Conservation (phyloP, 257 asterid species). For the Solanum lignicaule region DNA sequence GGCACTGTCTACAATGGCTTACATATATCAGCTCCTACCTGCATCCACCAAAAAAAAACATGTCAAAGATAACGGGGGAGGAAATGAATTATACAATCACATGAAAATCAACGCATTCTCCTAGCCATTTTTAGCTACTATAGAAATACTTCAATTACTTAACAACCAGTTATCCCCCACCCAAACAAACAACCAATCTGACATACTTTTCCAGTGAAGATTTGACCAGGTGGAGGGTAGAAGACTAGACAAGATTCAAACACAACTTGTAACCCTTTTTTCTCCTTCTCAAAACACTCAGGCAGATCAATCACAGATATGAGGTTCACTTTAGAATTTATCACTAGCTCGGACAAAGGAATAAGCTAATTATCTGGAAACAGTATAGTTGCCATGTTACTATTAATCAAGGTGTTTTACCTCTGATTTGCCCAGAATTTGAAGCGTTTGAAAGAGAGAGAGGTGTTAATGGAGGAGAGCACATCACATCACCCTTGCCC, state of each 20-base stretch:
- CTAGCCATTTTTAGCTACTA: background rate
- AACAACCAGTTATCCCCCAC: background rate
- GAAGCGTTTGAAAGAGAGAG: conserved; percentile 52
- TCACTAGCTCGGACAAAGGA: background rate
- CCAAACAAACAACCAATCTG: background rate
- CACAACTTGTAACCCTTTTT: background rate
- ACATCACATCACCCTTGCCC: conserved; percentile 32
- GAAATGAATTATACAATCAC: background rate
- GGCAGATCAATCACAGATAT: background rate
- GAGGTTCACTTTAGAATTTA: background rate
- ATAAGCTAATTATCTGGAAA: background rate
- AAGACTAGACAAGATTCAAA: background rate
- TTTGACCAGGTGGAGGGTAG: background rate
- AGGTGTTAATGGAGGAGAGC: conserved; percentile 84
- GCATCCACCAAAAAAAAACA: conserved; percentile 38
- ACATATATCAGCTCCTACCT: conserved; percentile 48
- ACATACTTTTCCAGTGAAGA: background rate
- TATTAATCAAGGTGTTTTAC: conserved; percentile 16
- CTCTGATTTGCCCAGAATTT: conserved; percentile 56
- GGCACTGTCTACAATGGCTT: background rate
- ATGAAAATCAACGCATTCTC: background rate
- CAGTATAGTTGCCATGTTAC: background rate
- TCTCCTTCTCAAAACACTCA: background rate
- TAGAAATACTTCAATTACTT: background rate
- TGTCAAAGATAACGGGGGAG: conserved; percentile 9